Evolutionary conservation across 176 grass and related monocot species (phyloP).

Genomic region (Oryza coarctata): DNA sequence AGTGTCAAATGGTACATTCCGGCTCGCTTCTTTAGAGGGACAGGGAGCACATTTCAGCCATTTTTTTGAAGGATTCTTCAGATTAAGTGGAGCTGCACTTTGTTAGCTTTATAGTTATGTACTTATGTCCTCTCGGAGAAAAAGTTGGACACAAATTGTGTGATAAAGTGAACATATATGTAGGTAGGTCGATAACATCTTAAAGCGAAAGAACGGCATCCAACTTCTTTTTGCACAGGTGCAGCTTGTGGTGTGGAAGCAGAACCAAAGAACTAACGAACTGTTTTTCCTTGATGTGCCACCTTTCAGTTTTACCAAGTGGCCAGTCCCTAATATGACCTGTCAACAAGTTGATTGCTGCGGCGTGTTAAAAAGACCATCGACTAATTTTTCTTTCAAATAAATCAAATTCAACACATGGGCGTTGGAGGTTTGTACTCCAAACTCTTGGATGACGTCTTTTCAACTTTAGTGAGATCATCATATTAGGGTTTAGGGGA

Average conservation of each 20-base stretch:
- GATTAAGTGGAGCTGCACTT: neutral
- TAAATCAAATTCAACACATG: neutral
- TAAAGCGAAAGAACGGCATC: constrained; percentile 24
- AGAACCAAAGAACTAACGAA: neutral
- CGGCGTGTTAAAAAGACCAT: neutral
- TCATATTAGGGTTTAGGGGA: neutral
- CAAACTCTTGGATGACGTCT: no score
- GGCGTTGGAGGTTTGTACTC: neutral
- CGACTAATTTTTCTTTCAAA: neutral
- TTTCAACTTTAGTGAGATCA: neutral
- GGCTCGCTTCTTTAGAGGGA: neutral
- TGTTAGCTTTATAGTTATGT: neutral
- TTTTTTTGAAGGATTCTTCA: neutral
- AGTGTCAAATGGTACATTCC: neutral
- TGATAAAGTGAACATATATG: neutral
- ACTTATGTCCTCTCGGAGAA: neutral
- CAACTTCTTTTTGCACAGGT: neutral
- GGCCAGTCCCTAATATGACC: neutral
- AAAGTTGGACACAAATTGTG: neutral
- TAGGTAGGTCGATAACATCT: neutral
- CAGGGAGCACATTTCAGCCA: constrained; percentile 8
- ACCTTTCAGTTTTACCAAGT: neutral
- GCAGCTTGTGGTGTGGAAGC: neutral
- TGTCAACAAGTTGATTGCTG: neutral
- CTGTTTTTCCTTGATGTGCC: neutral